A percentile compares a stretch with the other conserved stretches of the same genome.
Evolutionary conservation across 768 basidiomycete genomes (phyloP).

Genomic region (Suillus bovinus): DNA sequence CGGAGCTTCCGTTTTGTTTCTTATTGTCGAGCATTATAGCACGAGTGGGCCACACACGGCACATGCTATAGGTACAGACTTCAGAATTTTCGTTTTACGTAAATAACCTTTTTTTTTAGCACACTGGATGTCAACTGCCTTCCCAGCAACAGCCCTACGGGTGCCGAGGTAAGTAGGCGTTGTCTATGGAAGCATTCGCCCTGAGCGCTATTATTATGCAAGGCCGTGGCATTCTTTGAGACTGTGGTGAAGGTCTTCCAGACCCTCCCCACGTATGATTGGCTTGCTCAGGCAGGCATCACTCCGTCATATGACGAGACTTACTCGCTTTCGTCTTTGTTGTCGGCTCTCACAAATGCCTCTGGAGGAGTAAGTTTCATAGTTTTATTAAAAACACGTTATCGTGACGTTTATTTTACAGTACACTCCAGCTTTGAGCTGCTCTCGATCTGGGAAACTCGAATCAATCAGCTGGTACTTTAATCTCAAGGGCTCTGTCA

Average conservation of each 20-base stretch:
- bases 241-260: conserved; percentile 58
- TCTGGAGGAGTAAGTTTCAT: conserved; percentile 44
- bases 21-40: conserved; percentile 36
- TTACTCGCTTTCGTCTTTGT: conserved; percentile 54
- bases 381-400: conserved; percentile 6
- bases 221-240: conserved; percentile 71
- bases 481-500: conserved; percentile 61
- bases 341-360: conserved; percentile 52
- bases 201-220: conserved; percentile 7
- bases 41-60: conserved; percentile 74
- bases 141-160: conserved; percentile 55
- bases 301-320: conserved; percentile 61
- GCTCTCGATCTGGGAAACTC: conserved; percentile 36
- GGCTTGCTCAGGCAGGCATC: conserved; percentile 72
- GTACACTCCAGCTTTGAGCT: conserved; percentile 53
- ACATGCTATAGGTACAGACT: conserved; percentile 42
- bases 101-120: too few species aligned
- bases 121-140: conserved; percentile 61
- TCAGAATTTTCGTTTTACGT: too few species aligned
- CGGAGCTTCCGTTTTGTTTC: neutral
- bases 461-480: conserved; percentile 61
- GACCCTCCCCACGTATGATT: conserved; percentile 73
- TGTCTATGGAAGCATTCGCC: neutral
- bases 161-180: conserved; percentile 62
- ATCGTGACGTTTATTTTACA: conserved; percentile 18